Percentiles rank a stretch among this genome's conserved stretches.
Evolutionary conservation across 2,329 filamentous ascomycete genomes (phyloP).

Genomic region (Elsinoe ampelina): DNA sequence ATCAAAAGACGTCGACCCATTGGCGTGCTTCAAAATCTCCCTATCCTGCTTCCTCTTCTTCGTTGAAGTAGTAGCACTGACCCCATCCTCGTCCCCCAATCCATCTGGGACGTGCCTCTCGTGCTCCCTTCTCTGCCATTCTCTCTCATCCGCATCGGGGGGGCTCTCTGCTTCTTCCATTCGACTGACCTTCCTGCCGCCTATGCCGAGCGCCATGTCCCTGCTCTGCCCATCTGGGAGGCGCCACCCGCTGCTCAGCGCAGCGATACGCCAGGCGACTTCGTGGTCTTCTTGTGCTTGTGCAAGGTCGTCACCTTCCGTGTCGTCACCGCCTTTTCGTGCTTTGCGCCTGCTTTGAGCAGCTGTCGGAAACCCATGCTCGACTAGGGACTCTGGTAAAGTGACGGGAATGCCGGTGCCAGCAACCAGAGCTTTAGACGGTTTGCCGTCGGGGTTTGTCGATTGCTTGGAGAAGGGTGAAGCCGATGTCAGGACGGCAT

Average conservation of each 20-base stretch:
- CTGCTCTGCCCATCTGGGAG: conserved; percentile 5
- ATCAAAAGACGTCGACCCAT: conserved; percentile 69
- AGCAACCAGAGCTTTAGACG: conserved; percentile 16
- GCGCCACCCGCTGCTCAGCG: conserved; percentile 23
- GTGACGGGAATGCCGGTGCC: conserved; percentile 14
- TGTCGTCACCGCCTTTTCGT: background rate
- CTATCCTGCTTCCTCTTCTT: conserved; percentile 31
- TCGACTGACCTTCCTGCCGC: conserved; percentile 19
- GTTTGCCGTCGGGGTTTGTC: background rate
- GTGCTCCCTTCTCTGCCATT: conserved; percentile 27
- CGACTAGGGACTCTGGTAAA: conserved; percentile 16
- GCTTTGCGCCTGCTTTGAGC: conserved; percentile 24
- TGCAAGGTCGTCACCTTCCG: background rate
- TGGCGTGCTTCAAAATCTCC: conserved; percentile 55
- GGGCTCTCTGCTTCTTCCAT: conserved; percentile 22
- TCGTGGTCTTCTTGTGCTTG: conserved; percentile 17
- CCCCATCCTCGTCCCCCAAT: conserved; percentile 14
- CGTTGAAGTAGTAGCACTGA: background rate
- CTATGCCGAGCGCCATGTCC: conserved; percentile 18
- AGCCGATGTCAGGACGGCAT: conserved; percentile 51
- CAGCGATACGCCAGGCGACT: conserved; percentile 26
- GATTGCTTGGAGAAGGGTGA: conserved; percentile 14
- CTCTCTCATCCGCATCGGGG: conserved; percentile 10
- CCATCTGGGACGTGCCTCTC: conserved; percentile 23
- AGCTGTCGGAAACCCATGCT: conserved; percentile 20